Evolutionary conservation across 768 basidiomycete genomes (phyloP), one percentile per base, ranked within the genome.

Genomic region (Gloeophyllum trabeum): DNA sequence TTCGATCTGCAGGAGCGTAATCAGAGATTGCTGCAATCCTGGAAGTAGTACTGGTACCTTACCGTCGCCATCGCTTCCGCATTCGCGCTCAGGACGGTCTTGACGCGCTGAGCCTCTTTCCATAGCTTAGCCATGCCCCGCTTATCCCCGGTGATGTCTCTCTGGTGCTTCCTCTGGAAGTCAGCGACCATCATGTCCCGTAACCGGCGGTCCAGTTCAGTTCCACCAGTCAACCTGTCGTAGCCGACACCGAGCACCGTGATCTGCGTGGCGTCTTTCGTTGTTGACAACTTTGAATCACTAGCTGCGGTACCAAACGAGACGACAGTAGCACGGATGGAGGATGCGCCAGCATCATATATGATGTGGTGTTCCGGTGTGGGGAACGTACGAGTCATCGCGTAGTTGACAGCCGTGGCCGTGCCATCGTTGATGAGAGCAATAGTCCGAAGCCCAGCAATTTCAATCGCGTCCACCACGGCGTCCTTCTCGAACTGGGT

Each of bases 401-500:
- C 96, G 55, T 88, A 99, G 65, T 99, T 99, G 51, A 98, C 73
- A 12, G 91, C 96, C n/a, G 93, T 83, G 2, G 92, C 89, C 0
- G 88, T 79, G 21, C 94, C 94, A 51, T 99, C 96, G 51, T 92
- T 85, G 41, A 99, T 75, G 45, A 98, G 69, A 0, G 87, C 81
- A 24, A 97, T 65, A 1, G 84, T 80, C 21, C 75, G 75, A 36
- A 99, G 63, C 2, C 93, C 96, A 13, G 92, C 79, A 35, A 98
- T 77, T 54, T 96, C 94, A 25, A 92, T 73, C 13, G 94, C 91
- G 59, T 97, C 94, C 22, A 79, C 76, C 28, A 98, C 74, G 2
- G 94, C 87, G 60, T 92, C 85, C 10, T 93, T 79, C 57, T 99
- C 90, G 53, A 81, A 81, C 54, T 93, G 88, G 10, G 85, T 77